Evolutionary conservation across 164 flowering plant genomes (phyloP), one percentile per base, ranked within the genome.

Genomic region (Magnolia kwangsiensis): DNA sequence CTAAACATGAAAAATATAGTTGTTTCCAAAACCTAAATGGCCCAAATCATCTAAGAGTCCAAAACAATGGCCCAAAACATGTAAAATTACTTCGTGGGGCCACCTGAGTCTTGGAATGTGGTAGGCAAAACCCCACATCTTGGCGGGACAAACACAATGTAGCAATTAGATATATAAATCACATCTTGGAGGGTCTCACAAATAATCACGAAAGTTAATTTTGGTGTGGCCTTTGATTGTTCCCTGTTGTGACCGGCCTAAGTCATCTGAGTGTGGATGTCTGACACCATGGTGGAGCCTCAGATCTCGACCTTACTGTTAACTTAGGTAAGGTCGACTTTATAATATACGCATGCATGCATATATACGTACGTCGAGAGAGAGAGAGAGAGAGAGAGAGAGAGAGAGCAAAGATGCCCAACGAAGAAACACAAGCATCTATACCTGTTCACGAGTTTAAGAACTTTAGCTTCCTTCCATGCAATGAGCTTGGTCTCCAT

Each of bases 401-500:
- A 14, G 27, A 18, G 19, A 64, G 19, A 19, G 67, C 21, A 64
- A 19, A 8, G 23, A 64, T 64, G 9, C 21, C 19, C 10, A 16
- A 19, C n/a, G 67, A n/a, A 64, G 19, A 21, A 20, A 64, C 9
- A n/a, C 23, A 64, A 64, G 21, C 67, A 64, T 0, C 24, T 2
- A n/a, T 37, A 83, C 83, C 24, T 80, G 55, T 78, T 45, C 73
- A 83, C 63, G 72, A 78, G 71, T 31, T 73, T 74, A 31, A 37
- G 59, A 8, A 76, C 49, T 55, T 55, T 20, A 13, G 83, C 79
- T 74, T 78, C 75, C 74, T 61, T 80, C 77, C 81, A 71, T 20
- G 77, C 76, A 59, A 51, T 23, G 13, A 72, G 66, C 74, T 78
- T 67, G 19, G 71, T 51, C 20, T 71, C 76, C 59, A 23, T 7